Evolutionary conservation across 495 filamentous ascomycete genomes (phyloP), one percentile per base, ranked within the genome.

Genomic region (Penicillium turbatum): DNA sequence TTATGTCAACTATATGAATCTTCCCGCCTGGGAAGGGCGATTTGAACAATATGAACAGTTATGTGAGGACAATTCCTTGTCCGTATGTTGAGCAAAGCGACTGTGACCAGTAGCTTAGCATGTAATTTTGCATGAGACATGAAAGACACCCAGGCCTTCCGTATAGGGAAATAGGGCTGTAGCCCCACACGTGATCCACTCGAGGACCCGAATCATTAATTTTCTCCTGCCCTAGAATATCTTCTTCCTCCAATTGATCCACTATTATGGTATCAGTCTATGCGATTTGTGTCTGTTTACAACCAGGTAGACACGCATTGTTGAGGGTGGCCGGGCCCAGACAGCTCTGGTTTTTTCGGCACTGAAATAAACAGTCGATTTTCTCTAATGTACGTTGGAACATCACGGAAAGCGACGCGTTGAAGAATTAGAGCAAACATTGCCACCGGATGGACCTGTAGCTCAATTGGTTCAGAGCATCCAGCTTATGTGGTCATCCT

Each of bases 101-200:
- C 21, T 2, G 21, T 24, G 21, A 31, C 13, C 11, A 35, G 11
- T 13, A n/a, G 32, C 2, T n/a, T 35, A 35, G 35, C n/a, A 37
- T n/a, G 1, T 16, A 15, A 37, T 37, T 1, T n/a, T 35, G 32
- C 32, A 35, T 35, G 32, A 35, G 12, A 35, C 13, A n/a, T 35
- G 5, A 11, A 17, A 45, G 13, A 24, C 17, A 31, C 7, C 43
- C n/a, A 31, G 43, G 32, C 26, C 19, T 29, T 29, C 43, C 29
- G 12, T 6, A 32, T 34, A 29, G 3, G 29, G 43, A 46, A 32
- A n/a, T 46, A 46, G 43, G 43, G 43, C 43, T 46, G 11, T 12
- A 46, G 43, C 43, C 43, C 43, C 43, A 32, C 43, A 32, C 21
- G 29, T 46, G 43, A 46, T 46, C 43, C 43, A 46, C 43, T 27